Evolutionary conservation across 2,329 filamentous ascomycete species (phyloP).

Genomic region (Cladophialophora psammophila): DNA sequence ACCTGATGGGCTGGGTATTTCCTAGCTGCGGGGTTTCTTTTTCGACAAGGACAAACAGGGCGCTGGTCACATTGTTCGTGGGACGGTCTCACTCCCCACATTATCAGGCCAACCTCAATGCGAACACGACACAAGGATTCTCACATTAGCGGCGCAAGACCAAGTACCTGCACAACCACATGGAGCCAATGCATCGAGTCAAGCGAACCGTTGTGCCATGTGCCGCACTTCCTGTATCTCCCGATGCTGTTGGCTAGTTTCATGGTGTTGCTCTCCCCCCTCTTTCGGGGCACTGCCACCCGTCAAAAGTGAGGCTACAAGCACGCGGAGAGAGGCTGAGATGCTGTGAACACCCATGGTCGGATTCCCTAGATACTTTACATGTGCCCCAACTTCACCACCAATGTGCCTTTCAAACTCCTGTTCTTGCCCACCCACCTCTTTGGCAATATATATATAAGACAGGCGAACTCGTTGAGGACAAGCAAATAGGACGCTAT

Average conservation of each 20-base stretch:
- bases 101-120: not conserved
- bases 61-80: not conserved
- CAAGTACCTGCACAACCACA: not conserved
- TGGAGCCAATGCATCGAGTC: not conserved
- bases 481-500: slow-evolving; percentile 1
- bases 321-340: slow-evolving; percentile 49
- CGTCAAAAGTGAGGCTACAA: slow-evolving; percentile 51
- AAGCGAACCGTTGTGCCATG: not conserved
- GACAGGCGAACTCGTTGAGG: not conserved
- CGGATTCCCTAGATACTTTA: not conserved
- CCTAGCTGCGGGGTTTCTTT: not conserved
- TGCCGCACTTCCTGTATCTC: not conserved
- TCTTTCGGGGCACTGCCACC: slow-evolving; percentile 24
- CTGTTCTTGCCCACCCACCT: not conserved
- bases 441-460: not conserved
- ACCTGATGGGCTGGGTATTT: not conserved
- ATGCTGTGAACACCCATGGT: slow-evolving; percentile 53
- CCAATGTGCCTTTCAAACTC: not conserved
- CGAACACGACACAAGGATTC: not conserved
- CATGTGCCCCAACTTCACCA: not conserved
- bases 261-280: slow-evolving; percentile 1
- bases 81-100: not conserved
- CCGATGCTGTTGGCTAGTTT: not conserved
- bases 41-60: not conserved
- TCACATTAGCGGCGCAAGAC: no score